Evolutionary conservation across 1,284 basidiomycete genomes (phyloP).

Genomic region (Rhizopogon parksii): DNA sequence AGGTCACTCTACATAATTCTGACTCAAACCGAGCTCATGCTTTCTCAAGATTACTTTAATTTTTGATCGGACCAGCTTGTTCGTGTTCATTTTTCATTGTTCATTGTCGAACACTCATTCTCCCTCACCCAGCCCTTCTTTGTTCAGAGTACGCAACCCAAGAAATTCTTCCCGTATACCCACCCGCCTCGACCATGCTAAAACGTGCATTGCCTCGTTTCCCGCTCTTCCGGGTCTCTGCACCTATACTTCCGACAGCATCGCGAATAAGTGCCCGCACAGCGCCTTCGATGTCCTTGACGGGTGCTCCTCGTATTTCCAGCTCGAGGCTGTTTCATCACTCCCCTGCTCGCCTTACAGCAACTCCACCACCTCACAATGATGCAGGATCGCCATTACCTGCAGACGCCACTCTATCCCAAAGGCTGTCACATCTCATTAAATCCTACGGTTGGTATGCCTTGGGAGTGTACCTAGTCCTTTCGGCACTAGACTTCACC

Average conservation of each 20-base stretch:
- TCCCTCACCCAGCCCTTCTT: neutral
- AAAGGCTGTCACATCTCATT: constrained; percentile 80
- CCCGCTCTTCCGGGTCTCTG: constrained; percentile 23
- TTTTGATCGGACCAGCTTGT: too few relatives aligned
- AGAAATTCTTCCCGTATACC: neutral
- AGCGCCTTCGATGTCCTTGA: constrained; percentile 20
- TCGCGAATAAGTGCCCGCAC: constrained; percentile 18
- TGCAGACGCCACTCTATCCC: constrained; percentile 50
- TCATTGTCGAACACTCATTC: neutral
- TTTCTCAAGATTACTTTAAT: neutral
- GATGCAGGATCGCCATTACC: constrained; percentile 23
- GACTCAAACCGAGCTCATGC: too few relatives aligned
- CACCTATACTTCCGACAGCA: constrained; percentile 42
- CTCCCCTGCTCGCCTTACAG: constrained; percentile 39
- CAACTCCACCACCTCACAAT: constrained; percentile 21
- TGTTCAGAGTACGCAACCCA: neutral
- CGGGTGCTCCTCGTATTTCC: constrained; percentile 22
- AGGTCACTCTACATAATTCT: neutral
- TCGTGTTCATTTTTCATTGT: neutral
- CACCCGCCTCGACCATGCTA: constrained; percentile 13
- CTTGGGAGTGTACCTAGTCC: constrained; percentile 73
- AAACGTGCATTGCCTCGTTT: constrained; percentile 26
- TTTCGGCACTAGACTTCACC: constrained; percentile 72
- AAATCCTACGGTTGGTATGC: constrained; percentile 93
- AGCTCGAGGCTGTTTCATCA: constrained; percentile 42